Evolutionary conservation across 2,329 filamentous ascomycete species (phyloP), one percentile per base, ranked within the genome.

Genomic region (Phoma sp.): DNA sequence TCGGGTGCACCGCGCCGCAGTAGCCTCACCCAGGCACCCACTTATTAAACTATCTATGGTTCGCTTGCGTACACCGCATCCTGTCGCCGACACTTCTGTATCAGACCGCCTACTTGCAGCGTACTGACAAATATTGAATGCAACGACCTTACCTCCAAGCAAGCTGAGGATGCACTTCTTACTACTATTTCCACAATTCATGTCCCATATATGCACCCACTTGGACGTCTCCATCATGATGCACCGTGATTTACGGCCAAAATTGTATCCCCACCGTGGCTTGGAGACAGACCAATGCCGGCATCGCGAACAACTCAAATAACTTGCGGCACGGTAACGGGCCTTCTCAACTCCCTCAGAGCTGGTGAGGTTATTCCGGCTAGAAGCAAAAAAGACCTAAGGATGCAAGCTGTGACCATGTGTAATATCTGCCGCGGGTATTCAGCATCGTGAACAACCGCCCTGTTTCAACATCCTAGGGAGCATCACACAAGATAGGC

Each of bases 111-210:
- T 46, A 36, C 21, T 18, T 26, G 15, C 28, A 43, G 23, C 26
- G n/a, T 17, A 25, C 33, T 51, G 48, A 51, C 48, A 51, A 51
- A 51, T 51, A 48, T 33, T 23, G 15, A 32, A 10, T 15, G 26
- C 3, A 17, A 26, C 29, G 12, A 30, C 29, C 38, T 30, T 21
- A 23, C 23, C 18, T 21, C 3, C 25, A 29, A 10, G 48, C 30
- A 42, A 38, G 47, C 39, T 42, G 37, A 42, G 18, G 20, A 39
- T 12, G 33, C 39, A 20, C 18, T 33, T 11, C 28, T 26, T 25
- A 14, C 11, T 29, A 42, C 37, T 12, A 34, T 28, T 12, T 30
- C 37, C 46, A 42, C 29, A 42, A 7, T 15, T 20, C 29, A 25
- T 23, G 11, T 34, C 7, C 15, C 11, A 17, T 15, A 14, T 11